Evolutionary conservation across 106 monocot genomes (phyloP).

Genomic region (Agapanthus africanus): DNA sequence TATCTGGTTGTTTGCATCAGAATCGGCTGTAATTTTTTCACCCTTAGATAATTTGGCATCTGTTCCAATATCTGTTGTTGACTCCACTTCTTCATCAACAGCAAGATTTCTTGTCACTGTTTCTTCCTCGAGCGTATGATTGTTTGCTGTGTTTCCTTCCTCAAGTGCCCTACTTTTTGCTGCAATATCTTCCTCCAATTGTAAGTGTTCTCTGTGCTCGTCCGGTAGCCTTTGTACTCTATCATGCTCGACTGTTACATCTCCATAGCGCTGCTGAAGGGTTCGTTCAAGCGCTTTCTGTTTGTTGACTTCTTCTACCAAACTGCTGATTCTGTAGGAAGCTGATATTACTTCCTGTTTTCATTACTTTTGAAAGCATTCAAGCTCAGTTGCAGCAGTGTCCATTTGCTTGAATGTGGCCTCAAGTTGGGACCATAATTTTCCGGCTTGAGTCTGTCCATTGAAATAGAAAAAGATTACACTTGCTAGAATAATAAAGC

Average conservation of each 20-base stretch:
- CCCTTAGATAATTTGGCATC: background rate
- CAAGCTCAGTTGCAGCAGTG: constrained; percentile 74
- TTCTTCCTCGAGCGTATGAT: constrained; percentile 28
- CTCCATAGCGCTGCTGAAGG: constrained; percentile 67
- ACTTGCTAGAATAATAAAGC: background rate
- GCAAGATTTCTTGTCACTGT: constrained; percentile 4
- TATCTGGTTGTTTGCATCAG: background rate
- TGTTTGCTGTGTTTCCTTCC: constrained; percentile 27
- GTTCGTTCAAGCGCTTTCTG: constrained; percentile 59
- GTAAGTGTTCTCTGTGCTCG: constrained; percentile 40
- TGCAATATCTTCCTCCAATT: constrained; percentile 55
- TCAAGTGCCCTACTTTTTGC: constrained; percentile 32
- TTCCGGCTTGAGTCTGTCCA: constrained; percentile 61
- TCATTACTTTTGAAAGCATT: constrained; percentile 68
- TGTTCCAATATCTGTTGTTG: background rate
- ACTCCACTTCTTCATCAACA: constrained; percentile 24
- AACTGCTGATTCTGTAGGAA: constrained; percentile 46
- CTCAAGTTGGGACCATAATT: constrained; percentile 68
- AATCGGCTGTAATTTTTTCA: background rate
- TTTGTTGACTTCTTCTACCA: constrained; percentile 68
- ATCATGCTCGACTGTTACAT: constrained; percentile 45
- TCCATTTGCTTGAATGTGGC: constrained; percentile 85
- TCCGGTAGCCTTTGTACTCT: constrained; percentile 41
- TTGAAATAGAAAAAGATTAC: constrained; percentile 10
- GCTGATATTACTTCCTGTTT: constrained; percentile 78